Evolutionary conservation across 768 basidiomycete species (phyloP).

Genomic region (Serendipita vermifera): DNA sequence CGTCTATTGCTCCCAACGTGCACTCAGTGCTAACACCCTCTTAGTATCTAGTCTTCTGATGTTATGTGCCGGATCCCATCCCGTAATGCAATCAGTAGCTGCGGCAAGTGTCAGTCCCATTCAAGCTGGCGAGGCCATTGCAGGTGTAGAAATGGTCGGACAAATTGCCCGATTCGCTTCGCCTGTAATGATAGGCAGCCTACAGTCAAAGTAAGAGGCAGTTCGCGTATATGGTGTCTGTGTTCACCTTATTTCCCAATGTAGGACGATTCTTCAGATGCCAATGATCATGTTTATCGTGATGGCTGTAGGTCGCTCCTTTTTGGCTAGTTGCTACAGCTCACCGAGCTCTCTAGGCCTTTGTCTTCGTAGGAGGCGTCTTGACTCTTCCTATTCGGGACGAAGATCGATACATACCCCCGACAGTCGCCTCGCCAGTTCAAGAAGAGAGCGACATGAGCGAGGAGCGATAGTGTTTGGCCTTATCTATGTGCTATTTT

Average conservation of each 20-base stretch:
- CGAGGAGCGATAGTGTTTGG: too few relatives aligned
- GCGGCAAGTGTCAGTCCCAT: not conserved
- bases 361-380: not conserved
- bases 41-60: not conserved
- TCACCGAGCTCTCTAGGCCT: not conserved
- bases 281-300: not conserved
- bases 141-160: not conserved
- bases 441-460: too few relatives aligned
- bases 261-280: not conserved
- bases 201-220: conserved; percentile 5
- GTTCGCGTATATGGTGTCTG: not conserved
- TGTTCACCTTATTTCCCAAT: not conserved
- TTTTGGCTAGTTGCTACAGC: not conserved
- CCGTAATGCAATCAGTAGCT: not conserved
- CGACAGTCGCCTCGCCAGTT: not conserved
- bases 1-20: too few relatives aligned
- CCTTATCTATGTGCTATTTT: too few relatives aligned
- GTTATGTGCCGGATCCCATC: not conserved
- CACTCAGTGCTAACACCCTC: not conserved
- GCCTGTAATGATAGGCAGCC: not conserved
- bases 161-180: not conserved
- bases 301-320: not conserved
- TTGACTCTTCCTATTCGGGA: conserved; percentile 3
- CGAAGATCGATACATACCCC: conserved; percentile 6
- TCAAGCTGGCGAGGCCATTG: not conserved